phyloP scores from a whole-genome alignment of 1,284 basidiomycete genomes.

The Cryptococcus jaspeensis region DNA sequence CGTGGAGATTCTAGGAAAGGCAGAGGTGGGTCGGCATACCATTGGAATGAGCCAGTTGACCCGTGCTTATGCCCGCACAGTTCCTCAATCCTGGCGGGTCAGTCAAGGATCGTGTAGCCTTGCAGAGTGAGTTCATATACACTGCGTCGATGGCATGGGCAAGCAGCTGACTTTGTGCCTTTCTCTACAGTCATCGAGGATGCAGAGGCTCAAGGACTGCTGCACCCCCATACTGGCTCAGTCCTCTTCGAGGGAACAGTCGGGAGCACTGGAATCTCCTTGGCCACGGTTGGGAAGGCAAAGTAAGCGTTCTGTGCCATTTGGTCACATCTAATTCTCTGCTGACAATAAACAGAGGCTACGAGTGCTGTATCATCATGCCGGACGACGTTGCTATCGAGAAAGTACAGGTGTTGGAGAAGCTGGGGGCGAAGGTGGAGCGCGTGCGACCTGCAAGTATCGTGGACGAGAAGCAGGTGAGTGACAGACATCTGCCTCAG shows the following conservation, averaged over 20 bases:
- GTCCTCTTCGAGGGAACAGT: conserved; percentile 98
- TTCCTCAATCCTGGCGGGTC: conserved; percentile 96
- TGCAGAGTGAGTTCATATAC: conserved; percentile 64
- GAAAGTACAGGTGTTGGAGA: conserved; percentile 75
- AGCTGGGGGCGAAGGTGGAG: conserved; percentile 84
- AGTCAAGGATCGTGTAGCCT: conserved; percentile 93
- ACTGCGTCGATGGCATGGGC: neutral
- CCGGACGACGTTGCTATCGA: conserved; percentile 91
- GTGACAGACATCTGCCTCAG: conserved; percentile 9
- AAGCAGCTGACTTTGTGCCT: neutral
- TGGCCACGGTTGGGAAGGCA: conserved; percentile 87
- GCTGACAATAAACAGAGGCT: conserved; percentile 47
- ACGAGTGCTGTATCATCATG: conserved; percentile 71
- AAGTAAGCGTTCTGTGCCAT: conserved; percentile 57
- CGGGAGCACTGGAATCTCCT: conserved; percentile 94
- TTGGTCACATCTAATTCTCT: neutral
- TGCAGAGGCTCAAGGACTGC: conserved; percentile 78
- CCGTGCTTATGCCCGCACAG: conserved; percentile 49
- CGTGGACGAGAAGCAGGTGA: conserved; percentile 83
- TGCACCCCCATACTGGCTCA: conserved; percentile 84
- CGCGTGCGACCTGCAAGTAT: conserved; percentile 84
- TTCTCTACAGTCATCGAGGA: conserved; percentile 77
- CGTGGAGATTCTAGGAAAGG: conserved; percentile 94
- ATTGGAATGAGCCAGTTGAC: neutral
- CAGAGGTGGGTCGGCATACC: conserved; percentile 61